Percentiles rank a stretch among this genome's conserved stretches.
Conservation (phyloP, 805 yeast genomes). For the Wickerhamia fluorescens region DNA sequence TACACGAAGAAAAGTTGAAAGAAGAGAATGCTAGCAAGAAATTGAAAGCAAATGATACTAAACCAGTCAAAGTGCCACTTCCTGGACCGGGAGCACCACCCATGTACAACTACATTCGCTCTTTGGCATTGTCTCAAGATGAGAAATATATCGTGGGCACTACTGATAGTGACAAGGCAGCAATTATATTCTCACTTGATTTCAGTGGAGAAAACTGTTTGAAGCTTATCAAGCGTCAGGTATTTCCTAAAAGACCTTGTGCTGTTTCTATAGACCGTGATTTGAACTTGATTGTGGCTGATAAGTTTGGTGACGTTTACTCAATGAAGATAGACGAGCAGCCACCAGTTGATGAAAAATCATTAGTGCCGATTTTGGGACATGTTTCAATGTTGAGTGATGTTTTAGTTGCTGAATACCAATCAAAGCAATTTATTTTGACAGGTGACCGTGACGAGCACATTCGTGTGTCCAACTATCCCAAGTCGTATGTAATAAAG, state of each 20-base stretch:
- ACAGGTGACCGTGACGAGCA: constrained; percentile 97
- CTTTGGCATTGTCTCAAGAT: constrained; percentile 48
- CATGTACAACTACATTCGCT: constrained; percentile 60
- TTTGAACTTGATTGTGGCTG: constrained; percentile 61
- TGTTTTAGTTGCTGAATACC: constrained; percentile 37
- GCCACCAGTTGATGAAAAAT: constrained; percentile 32
- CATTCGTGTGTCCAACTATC: constrained; percentile 74
- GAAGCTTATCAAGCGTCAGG: constrained; percentile 56
- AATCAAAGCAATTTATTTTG: constrained; percentile 48
- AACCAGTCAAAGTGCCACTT: constrained; percentile 34
- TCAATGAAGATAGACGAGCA: constrained; percentile 38
- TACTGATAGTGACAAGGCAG: constrained; percentile 80
- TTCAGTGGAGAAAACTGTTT: constrained; percentile 36
- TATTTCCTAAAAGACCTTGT: constrained; percentile 89
- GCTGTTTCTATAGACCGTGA: constrained; percentile 58
- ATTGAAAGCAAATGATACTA: constrained; percentile 21
- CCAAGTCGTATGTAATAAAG: constrained; percentile 70
- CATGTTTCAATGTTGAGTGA: constrained; percentile 97
- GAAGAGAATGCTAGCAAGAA: constrained; percentile 17
- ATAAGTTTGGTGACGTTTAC: constrained; percentile 95
- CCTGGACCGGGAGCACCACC: constrained; percentile 69
- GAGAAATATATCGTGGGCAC: constrained; percentile 51
- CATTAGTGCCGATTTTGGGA: constrained; percentile 68
- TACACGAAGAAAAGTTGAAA: constrained; percentile 12
- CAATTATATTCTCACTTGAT: constrained; percentile 49